Base-by-base conservation (phyloP, 305 asterid species). In the Ajuga reptans region DNA sequence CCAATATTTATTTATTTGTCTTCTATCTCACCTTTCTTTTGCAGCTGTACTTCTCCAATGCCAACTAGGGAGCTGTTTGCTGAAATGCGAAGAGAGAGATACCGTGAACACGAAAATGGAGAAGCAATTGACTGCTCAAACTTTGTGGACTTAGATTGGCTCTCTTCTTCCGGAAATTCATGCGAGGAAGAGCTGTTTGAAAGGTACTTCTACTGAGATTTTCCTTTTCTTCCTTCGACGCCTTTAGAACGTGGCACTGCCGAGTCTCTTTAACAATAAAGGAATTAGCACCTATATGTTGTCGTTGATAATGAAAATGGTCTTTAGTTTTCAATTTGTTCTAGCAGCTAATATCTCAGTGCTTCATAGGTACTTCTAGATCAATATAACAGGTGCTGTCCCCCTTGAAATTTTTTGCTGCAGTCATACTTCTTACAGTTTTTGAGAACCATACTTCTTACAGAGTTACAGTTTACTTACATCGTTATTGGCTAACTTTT, bases 71-170 rank as follows among this genome's bases (percentile, higher is more conserved):
- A 86, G 72, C 78, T 88, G 72, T 88, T 87, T 62, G 78, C 79
- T 54, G 87, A 87, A 46, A 79, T 83, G 73, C 90, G 78, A 50
- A 82, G 83, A 67, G 86, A 78, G n/a, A 77, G 75, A 77, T 75
- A 72, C 72, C 73, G 82, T 46, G 88, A 89, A 64, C 86, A 76
- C 72, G 93, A 84, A 70, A 77, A 69, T 81, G 86, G 86, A 33
- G 96, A 92, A 71, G 69, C 84, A 43, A 73, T 80, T 72, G 97
- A 92, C 81, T 84, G 77, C 79, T 92, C 98, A 69, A 92, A 92
- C 76, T 92, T 92, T 75, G 89, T 92, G 43, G 96, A 92, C 86
- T 73, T 92, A 67, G 98, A 90, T 81, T 88, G 96, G 98, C 81
- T 92, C 53, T 92, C 98, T 65, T 92, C 98, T 56, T 85, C 96